These are phyloP conservation scores for Sporothrix variecibatus DNA, from an alignment of 2,329 filamentous ascomycete genomes.

Conservation along the genomic window DNA sequence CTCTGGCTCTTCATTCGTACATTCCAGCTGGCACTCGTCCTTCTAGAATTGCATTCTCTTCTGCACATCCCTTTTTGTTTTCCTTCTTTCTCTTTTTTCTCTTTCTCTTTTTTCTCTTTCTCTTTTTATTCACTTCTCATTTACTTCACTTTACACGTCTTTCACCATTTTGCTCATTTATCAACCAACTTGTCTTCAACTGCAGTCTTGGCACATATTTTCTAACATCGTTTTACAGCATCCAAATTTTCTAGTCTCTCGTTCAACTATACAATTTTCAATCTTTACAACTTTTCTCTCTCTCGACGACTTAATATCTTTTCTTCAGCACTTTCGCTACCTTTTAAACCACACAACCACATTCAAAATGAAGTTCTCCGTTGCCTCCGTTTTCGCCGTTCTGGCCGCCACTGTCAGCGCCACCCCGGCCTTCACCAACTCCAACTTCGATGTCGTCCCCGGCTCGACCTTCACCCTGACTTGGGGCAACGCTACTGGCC, in stretches of 20 bases:
- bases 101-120: not conserved
- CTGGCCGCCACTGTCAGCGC: conserved; percentile 40
- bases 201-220: not conserved
- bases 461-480: conserved; percentile 48
- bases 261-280: conserved; percentile 11
- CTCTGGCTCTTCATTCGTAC: not conserved
- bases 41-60: conserved; percentile 13
- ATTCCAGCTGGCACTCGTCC: not conserved
- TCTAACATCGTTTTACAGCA: conserved; percentile 14
- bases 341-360: not conserved
- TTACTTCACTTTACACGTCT: not conserved
- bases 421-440: conserved; percentile 39
- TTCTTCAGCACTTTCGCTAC: conserved; percentile 15
- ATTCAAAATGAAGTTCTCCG: conserved; percentile 46
- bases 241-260: conserved; percentile 23
- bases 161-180: too few relatives aligned
- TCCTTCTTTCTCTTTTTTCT: not conserved
- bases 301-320: conserved; percentile 10
- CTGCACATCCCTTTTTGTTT: not conserved
- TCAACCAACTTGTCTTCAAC: not conserved
- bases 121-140: not conserved
- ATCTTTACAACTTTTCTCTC: not conserved
- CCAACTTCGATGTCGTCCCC: conserved; percentile 37
- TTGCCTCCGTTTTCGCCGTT: conserved; percentile 40
- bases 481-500: conserved; percentile 45